Conservation (phyloP, 306 rosid species). For the Mucuna pruriens region DNA sequence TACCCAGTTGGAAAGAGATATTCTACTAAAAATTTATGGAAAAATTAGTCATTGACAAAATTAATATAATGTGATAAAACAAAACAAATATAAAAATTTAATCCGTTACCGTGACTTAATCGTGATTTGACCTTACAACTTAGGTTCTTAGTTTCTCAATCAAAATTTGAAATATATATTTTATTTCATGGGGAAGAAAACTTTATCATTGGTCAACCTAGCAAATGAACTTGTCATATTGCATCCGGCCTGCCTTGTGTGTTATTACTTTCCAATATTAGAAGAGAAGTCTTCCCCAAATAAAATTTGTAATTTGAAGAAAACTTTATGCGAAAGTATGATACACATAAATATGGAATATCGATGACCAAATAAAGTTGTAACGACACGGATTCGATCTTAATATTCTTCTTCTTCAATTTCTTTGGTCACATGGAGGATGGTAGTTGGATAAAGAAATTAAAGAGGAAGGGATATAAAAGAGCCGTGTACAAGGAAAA, state of each 20-base stretch:
- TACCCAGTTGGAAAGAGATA: no score
- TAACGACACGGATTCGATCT: not conserved
- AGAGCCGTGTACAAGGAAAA: conserved; percentile 44
- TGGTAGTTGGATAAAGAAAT: conserved; percentile 35
- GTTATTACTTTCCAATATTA: no score
- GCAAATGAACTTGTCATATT: no score
- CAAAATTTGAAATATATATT: no score
- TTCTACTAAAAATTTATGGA: no score
- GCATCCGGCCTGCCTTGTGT: not conserved
- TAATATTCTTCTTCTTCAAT: conserved; percentile 1
- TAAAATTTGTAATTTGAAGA: conserved; percentile 15
- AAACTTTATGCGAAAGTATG: not conserved
- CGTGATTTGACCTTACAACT: not conserved
- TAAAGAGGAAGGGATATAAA: conserved; percentile 35
- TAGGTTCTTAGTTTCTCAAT: not conserved
- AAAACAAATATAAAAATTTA: no score
- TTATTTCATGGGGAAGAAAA: no score
- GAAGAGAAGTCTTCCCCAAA: not conserved
- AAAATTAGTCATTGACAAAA: no score
- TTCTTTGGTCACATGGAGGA: not conserved
- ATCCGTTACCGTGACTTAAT: not conserved
- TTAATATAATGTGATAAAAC: no score
- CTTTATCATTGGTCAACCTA: no score
- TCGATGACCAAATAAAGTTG: not conserved
- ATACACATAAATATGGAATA: not conserved